A percentile compares a stretch with the other conserved stretches of the same genome.
phyloP scores from a whole-genome alignment of 805 yeast genomes.

The Priceomyces medius region DNA sequence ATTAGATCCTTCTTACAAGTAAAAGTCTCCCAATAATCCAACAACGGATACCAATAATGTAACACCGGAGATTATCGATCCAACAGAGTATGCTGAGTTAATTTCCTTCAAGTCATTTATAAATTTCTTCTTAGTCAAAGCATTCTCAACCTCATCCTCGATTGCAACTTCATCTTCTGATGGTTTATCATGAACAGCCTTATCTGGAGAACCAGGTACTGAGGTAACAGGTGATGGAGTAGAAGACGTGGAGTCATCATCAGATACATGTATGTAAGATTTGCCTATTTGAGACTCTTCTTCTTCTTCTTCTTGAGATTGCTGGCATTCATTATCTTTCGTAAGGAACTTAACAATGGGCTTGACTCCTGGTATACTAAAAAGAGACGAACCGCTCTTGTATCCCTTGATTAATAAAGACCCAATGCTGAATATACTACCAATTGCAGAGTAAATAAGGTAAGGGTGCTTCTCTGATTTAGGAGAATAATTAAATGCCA shows the following conservation, averaged over 20 bases:
- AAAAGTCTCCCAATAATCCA: constrained; percentile 58
- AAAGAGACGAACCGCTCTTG: constrained; percentile 16
- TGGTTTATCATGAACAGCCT: background rate
- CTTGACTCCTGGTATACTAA: constrained; percentile 1
- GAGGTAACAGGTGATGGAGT: constrained; percentile 29
- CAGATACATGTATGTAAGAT: constrained; percentile 44
- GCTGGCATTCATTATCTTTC: background rate
- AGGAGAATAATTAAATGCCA: constrained; percentile 60
- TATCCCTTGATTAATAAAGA: constrained; percentile 17
- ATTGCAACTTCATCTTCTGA: constrained; percentile 31
- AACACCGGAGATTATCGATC: constrained; percentile 42
- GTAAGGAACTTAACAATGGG: background rate
- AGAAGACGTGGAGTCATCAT: constrained; percentile 29
- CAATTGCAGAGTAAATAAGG: constrained; percentile 60
- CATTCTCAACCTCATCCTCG: constrained; percentile 43
- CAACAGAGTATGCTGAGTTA: constrained; percentile 36
- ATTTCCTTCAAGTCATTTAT: constrained; percentile 30
- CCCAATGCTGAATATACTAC: constrained; percentile 46
- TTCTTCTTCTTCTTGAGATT: constrained; percentile 16
- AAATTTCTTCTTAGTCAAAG: constrained; percentile 37
- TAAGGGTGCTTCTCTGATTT: constrained; percentile 66
- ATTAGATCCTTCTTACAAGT: constrained; percentile 12
- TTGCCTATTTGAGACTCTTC: constrained; percentile 32
- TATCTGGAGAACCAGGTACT: constrained; percentile 24
- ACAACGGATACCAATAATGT: constrained; percentile 50